Base-by-base conservation (phyloP, 208 protist species). In the Angomonas desouzai region DNA sequence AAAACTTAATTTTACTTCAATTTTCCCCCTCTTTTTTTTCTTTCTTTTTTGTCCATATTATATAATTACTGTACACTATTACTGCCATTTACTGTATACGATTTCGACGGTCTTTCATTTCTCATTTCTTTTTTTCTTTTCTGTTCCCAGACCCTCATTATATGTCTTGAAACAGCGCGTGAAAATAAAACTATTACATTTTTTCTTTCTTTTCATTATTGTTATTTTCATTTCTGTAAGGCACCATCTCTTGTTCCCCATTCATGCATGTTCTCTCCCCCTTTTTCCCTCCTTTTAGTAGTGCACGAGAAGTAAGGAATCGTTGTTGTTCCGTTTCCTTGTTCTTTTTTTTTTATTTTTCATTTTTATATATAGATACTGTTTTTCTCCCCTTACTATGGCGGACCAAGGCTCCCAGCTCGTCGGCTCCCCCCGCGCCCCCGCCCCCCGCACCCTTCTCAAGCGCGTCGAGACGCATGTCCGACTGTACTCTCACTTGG, bases 391-490 rank as follows among this genome's bases (percentile, higher is more conserved):
- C 18, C n/a, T 6, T 13, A 40, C 13, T 0, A 28, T 75, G 70
- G 18, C 65, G 64, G 38, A 40, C 13, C 36, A 53, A 62, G 30
- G 62, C 40, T 18, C 62, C 2, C 45, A 49, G 13, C 22, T 23
- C 3, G 18, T 16, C 20, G 6, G 18, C 20, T 51, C 65, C 47
- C 59, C 48, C 22, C 58, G 48, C 27, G n/a, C n/a, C n/a, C 60
- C 70, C 48, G 65, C 45, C 22, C 68, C 81, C 23, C 88, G 87
- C 55, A 88, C 86, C 62, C 87, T 93, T 25, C 63, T 93, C 16
- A 93, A 89, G 67, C 73, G 61, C n/a, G 84, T 91, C 6, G 81
- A 93, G 53, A 85, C 82, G 34, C 87, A 93, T 62, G 85, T 93
- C 49, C 83, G 87, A 23, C 60, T 93, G 49, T 88, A 88, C 77